phyloP scores from a whole-genome alignment of 73 alveolate species.

The Paramecium octaurelia region DNA sequence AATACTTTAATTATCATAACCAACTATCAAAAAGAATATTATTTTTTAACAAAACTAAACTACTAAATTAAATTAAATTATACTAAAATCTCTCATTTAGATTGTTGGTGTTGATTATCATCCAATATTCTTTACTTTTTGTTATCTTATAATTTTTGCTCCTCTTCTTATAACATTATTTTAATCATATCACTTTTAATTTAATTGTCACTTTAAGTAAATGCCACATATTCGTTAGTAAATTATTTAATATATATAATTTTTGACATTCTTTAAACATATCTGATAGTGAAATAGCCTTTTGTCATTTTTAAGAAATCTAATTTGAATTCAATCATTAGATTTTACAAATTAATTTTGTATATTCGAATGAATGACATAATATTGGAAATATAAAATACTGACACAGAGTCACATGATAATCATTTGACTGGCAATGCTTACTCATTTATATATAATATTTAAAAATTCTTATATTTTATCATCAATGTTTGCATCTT shows the following conservation, averaged over 20 bases:
- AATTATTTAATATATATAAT: conserved; percentile 71
- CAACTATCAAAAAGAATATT: background rate
- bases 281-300: conserved; percentile 13
- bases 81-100: background rate
- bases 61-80: background rate
- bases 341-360: too few relatives aligned
- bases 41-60: background rate
- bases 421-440: too few relatives aligned
- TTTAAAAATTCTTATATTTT: background rate
- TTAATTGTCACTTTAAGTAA: conserved; percentile 65
- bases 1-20: background rate
- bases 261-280: conserved; percentile 68
- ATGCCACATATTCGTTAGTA: conserved; percentile 60
- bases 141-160: background rate
- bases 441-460: conserved; percentile 71
- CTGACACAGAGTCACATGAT: too few relatives aligned
- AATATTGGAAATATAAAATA: too few relatives aligned
- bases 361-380: too few relatives aligned
- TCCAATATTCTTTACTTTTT: conserved; percentile 36
- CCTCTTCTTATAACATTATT: conserved; percentile 42
- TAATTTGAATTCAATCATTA: too few relatives aligned
- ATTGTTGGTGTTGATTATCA: background rate
- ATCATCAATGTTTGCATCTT: background rate
- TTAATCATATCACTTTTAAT: conserved; percentile 72
- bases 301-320: too few relatives aligned